Evolutionary conservation across 257 asterid species (phyloP), one percentile per base, ranked within the genome.

Genomic region (Anisodus acutangulus): DNA sequence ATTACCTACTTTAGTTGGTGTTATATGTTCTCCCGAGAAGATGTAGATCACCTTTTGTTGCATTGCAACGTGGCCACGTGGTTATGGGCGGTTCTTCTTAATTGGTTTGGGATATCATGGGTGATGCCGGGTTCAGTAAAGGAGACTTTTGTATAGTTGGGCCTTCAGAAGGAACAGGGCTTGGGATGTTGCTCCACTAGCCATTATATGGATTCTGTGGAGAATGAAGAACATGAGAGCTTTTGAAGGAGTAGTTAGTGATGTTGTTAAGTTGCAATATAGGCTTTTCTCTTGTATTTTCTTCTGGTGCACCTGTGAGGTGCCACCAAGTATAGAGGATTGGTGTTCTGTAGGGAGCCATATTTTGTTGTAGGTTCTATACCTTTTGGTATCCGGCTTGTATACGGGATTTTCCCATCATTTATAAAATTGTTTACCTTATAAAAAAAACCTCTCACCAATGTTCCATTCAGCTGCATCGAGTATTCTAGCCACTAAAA

Each of bases 11-110:
- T 66, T 66, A 31, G 72, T 31, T 66, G 45, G 72, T 31, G 72
- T 43, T 67, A 37, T 45, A 67, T 35, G 74, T 13, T 13, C 49
- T 67, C 41, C 49, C 1, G 74, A 67, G 74, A 67, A 35, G 19
- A 67, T 67, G 47, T 35, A 35, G 74, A 67, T 67, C 49, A 67
- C 39, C 74, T 67, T 67, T 67, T 67, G 49, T 67, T 67, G 49
- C 74, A 35, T 17, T 58, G 26, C 6, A 9, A 58, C 10, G 26
- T 17, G 26, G 8, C 26, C n/a, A 58, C 0, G 1, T 9, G 4
- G 26, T 58, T 17, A 9, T 17, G 19, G 4, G 26, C 1, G 7
- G 7, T 55, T 7, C n/a, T 55, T 55, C 60, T 15, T 12, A 55
- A 58, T 17, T 58, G 64, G 64, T 17, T 9, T 17, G 5, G 63